Evolutionary conservation across 257 asterid genomes (phyloP), one percentile per base, ranked within the genome.

Genomic region (Jasminum sambac): DNA sequence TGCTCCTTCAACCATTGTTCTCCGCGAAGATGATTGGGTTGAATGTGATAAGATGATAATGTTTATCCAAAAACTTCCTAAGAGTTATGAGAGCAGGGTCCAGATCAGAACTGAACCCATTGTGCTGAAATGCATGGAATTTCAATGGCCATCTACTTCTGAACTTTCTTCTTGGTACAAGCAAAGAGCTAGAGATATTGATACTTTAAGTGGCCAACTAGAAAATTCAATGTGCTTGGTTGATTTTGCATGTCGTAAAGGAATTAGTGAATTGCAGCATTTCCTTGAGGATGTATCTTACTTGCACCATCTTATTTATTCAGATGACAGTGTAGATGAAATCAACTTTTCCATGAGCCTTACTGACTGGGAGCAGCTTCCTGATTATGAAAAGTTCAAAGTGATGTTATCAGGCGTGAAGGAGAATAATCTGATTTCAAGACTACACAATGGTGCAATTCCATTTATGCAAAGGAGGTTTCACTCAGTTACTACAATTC

Each of bases 1-100:
- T 69, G 84, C 89, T 79, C 95, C 94, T 61, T 71, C 90, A 64
- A 84, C 68, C 79, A 76, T 83, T 77, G 72, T 80, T 76, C 77
- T 87, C 79, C 83, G 98, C 80, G 88, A 88, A 76, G 95, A 84
- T 73, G 99, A 95, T 80, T 95, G 99, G 99, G 97, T 89, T 64
- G 99, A 95, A 80, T 86, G 95, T 80, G 90, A 85, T 69, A 82
- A 77, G 73, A 89, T 80, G 90, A 84, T 77, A 78, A 78, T 74
- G 62, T 80, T 86, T 77, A 72, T 87, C 72, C 80, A 82, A 65
- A 79, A 69, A 17, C 72, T 73, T 69, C 80, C 83, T 42, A 81
- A 74, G 72, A 72, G 79, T 76, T 72, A 83, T 62, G 85, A 75
- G 82, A 76, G 74, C 80, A 66, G 71, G 40, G 64, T 72, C 79